Conservation (phyloP, 805 yeast genomes). For the Suhomyces canberraensis region DNA sequence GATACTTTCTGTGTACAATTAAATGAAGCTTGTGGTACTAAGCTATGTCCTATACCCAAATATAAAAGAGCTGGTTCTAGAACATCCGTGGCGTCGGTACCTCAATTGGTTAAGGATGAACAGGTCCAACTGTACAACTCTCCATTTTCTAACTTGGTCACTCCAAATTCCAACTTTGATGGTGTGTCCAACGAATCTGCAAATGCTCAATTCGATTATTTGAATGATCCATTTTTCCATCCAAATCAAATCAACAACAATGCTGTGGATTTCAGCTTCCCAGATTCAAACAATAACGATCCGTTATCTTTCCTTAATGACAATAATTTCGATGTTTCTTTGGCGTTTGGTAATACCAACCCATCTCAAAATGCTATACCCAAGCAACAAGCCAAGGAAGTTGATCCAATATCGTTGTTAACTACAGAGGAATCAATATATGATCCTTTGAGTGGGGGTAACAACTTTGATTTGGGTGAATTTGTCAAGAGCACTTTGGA, state of each 20-base stretch:
- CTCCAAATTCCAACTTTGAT: constrained; percentile 16
- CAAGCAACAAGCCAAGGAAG: constrained; percentile 5
- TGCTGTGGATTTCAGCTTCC: constrained; percentile 5
- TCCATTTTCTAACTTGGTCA: constrained; percentile 19
- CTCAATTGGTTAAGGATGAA: constrained; percentile 2
- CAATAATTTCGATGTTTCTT: constrained; percentile 50
- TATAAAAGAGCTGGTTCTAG: constrained; percentile 15
- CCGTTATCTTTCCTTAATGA: constrained; percentile 48
- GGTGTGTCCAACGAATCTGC: constrained; percentile 9
- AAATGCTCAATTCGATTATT: constrained; percentile 7
- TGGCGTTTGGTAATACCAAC: constrained; percentile 38
- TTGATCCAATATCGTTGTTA: constrained; percentile 41
- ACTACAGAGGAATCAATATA: constrained; percentile 56
- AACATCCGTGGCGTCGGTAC: not conserved
- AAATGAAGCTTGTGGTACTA: constrained; percentile 80
- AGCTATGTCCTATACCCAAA: constrained; percentile 62
- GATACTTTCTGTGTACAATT: constrained; percentile 74
- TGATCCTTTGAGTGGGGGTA: constrained; percentile 47
- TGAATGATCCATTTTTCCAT: constrained; percentile 16
- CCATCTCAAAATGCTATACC: not conserved
- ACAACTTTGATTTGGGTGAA: constrained; percentile 37
- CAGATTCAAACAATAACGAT: constrained; percentile 21
- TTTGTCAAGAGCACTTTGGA: constrained; percentile 13
- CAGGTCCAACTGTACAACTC: constrained; percentile 11
- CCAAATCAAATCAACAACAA: constrained; percentile 2